Evolutionary conservation across 768 basidiomycete species (phyloP).

Genomic region (Serpula lacrymans): DNA sequence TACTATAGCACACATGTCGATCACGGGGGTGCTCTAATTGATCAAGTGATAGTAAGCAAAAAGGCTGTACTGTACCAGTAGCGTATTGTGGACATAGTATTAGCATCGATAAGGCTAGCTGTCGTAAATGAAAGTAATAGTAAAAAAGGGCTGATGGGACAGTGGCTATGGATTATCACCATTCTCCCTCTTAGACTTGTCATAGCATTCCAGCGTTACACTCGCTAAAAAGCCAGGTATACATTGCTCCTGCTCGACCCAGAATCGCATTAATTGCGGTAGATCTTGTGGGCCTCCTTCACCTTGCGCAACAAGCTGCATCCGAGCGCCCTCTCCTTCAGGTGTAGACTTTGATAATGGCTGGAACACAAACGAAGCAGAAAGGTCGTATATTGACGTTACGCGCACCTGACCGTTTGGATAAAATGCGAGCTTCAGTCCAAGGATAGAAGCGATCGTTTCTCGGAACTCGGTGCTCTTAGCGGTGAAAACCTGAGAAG

Average conservation of each 20-base stretch:
- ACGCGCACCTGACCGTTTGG: constrained; percentile 88
- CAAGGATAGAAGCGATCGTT: constrained; percentile 84
- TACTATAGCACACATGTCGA: no score
- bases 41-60: no score
- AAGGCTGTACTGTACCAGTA: no score
- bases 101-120: no score
- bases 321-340: constrained; percentile 43
- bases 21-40: no score
- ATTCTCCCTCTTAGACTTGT: constrained; percentile 55
- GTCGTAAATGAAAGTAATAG: no score
- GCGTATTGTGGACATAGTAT: no score
- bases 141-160: no score
- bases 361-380: constrained; percentile 85
- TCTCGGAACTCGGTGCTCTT: constrained; percentile 92
- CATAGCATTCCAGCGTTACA: constrained; percentile 85
- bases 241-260: constrained; percentile 84
- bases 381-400: constrained; percentile 86
- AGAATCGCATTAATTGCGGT: constrained; percentile 74
- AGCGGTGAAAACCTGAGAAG: constrained; percentile 65
- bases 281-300: constrained; percentile 75
- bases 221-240: constrained; percentile 89
- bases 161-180: no score
- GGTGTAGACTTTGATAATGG: constrained; percentile 41
- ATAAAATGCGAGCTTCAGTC: constrained; percentile 88
- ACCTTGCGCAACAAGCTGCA: constrained; percentile 74